These are phyloP conservation scores for Saccharomycopsis olivae DNA, from an alignment of 805 yeast genomes.

Conservation along the genomic window DNA sequence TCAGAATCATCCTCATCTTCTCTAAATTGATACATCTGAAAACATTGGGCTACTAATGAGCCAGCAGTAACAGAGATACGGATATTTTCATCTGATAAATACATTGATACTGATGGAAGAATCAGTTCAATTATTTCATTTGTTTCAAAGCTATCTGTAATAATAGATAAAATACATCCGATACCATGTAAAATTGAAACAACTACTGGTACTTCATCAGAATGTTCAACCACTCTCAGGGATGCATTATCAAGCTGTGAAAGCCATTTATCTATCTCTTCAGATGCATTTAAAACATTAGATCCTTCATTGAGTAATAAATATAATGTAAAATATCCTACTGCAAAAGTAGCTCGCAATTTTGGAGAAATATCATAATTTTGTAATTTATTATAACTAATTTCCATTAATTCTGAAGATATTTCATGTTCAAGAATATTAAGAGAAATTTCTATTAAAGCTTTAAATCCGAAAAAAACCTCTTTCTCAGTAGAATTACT, in stretches of 20 bases:
- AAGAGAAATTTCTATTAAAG: conserved; percentile 9
- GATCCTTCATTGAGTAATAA: conserved; percentile 12
- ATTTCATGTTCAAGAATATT: conserved; percentile 2
- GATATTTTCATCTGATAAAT: conserved; percentile 8
- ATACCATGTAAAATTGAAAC: conserved; percentile 12
- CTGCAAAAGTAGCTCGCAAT: background rate
- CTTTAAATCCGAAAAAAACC: conserved; percentile 6
- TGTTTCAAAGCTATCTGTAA: conserved; percentile 7
- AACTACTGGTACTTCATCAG: background rate
- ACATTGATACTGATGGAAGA: conserved; percentile 6
- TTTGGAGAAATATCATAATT: background rate
- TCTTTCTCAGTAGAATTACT: conserved; percentile 5
- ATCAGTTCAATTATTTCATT: conserved; percentile 13
- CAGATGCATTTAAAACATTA: conserved; percentile 3
- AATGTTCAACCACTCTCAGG: too few species aligned
- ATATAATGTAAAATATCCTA: conserved; percentile 14
- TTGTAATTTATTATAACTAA: background rate
- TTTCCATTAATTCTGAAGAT: background rate
- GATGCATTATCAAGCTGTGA: too few species aligned
- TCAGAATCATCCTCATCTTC: conserved; percentile 35
- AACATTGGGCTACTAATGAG: conserved; percentile 12
- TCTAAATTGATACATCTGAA: conserved; percentile 18
- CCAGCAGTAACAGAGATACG: conserved; percentile 12
- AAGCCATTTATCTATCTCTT: conserved; percentile 7
- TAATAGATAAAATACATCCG: conserved; percentile 9